These are phyloP conservation scores for Eucalyptus marginata DNA, from an alignment of 345 rosid genomes.

Conservation along the genomic window DNA sequence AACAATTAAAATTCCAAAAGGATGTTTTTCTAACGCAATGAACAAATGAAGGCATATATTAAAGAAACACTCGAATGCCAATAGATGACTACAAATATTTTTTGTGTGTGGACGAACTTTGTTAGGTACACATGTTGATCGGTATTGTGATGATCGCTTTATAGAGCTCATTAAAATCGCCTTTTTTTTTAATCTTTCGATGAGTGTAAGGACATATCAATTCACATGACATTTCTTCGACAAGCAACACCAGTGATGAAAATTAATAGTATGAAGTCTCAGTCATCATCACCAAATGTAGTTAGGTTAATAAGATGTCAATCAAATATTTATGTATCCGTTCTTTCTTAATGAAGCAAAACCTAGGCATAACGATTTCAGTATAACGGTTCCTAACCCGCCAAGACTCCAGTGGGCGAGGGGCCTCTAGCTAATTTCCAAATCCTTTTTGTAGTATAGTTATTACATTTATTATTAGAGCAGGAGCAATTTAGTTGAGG, in stretches of 20 bases:
- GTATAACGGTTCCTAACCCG: not conserved
- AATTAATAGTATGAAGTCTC: not conserved
- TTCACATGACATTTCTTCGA: not conserved
- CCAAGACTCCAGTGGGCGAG: not conserved
- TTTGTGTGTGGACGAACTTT: not conserved
- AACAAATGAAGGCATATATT: not conserved
- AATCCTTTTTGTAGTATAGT: not conserved
- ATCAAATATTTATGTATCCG: not conserved
- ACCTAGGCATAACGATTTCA: not conserved
- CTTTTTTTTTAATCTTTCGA: not conserved
- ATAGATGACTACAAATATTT: not conserved
- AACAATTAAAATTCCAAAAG: not conserved
- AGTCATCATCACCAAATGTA: not conserved
- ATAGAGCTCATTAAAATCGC: not conserved
- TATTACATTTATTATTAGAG: not conserved
- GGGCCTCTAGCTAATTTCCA: not conserved
- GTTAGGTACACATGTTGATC: not conserved
- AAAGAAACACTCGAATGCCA: not conserved
- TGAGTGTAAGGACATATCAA: not conserved
- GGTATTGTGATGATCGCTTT: not conserved
- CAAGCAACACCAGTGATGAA: not conserved
- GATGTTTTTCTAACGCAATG: not conserved
- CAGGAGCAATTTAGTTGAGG: not conserved
- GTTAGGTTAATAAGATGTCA: not conserved
- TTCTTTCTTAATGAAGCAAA: not conserved